A percentile compares a stretch with the other conserved stretches of the same genome.
Conservation (phyloP, 257 asterid species). For the Solanum gracilifrons region DNA sequence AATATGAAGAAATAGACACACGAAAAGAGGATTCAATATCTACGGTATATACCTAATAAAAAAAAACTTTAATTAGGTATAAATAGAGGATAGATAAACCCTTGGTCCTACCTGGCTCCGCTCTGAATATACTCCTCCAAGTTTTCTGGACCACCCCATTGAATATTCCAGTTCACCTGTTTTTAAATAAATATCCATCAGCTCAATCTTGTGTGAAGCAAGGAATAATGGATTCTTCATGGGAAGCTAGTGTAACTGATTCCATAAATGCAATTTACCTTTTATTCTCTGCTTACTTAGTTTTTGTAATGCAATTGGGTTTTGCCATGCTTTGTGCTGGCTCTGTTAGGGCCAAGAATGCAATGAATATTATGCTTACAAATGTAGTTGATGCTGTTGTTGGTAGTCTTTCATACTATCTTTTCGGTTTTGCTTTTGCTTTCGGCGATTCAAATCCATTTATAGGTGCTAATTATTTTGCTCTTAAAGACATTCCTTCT, state of each 20-base stretch:
- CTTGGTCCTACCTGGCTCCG: not conserved
- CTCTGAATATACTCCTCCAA: not conserved
- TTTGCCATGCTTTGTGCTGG: slow-evolving; percentile 97
- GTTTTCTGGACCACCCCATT: not conserved
- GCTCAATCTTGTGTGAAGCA: not conserved
- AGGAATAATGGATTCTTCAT: slow-evolving; percentile 37
- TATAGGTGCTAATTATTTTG: slow-evolving; percentile 67
- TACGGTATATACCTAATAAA: not conserved
- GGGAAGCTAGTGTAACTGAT: slow-evolving; percentile 51
- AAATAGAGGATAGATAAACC: not conserved
- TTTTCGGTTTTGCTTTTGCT: slow-evolving; percentile 30
- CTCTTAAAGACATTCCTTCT: slow-evolving; percentile 44
- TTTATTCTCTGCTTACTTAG: slow-evolving; percentile 80
- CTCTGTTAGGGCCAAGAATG: slow-evolving; percentile 79
- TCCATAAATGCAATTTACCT: slow-evolving; percentile 70
- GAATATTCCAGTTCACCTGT: not conserved
- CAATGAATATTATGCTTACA: slow-evolving; percentile 92
- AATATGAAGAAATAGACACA: not conserved
- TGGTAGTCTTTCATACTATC: slow-evolving; percentile 65
- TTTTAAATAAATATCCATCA: not conserved
- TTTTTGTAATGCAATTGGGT: slow-evolving; percentile 86
- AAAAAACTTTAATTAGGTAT: not conserved
- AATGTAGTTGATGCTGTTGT: slow-evolving; percentile 94
- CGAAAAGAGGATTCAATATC: not conserved
- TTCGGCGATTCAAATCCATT: slow-evolving; percentile 71